Percentiles rank a stretch among this genome's conserved stretches.
These are phyloP conservation scores for Trichoderma afroharzianum DNA, from an alignment of 2,329 filamentous ascomycete genomes.

Conservation along the genomic window DNA sequence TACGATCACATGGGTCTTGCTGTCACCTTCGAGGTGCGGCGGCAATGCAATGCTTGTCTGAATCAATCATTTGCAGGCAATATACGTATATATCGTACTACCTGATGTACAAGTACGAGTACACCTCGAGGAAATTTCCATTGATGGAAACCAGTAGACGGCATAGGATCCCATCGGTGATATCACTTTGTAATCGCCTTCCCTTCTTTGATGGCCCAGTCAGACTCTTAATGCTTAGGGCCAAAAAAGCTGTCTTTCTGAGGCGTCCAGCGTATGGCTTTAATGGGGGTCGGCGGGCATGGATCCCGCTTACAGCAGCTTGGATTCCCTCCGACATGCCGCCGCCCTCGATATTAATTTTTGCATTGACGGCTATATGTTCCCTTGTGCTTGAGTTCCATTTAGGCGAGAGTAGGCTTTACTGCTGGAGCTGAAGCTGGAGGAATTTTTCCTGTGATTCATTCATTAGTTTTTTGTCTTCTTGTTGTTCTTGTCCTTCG, in stretches of 20 bases:
- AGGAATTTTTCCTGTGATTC: not conserved
- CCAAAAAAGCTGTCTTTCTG: not conserved
- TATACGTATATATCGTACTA: not conserved
- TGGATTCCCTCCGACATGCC: constrained; percentile 2
- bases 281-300: not conserved
- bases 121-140: not conserved
- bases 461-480: not conserved
- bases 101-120: not conserved
- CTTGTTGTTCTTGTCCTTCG: not conserved
- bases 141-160: not conserved
- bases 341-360: not conserved
- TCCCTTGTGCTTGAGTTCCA: not conserved
- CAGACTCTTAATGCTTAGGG: not conserved
- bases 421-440: not conserved
- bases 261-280: constrained; percentile 12
- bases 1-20: constrained; percentile 1
- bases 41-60: not conserved
- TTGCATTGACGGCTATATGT: not conserved
- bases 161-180: not conserved
- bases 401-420: not conserved
- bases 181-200: not conserved
- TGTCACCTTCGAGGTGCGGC: not conserved
- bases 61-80: not conserved
- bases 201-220: not conserved
- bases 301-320: constrained; percentile 11